These are phyloP conservation scores for Kodamaea hsintzibuensis DNA, from an alignment of 805 yeast species.

Conservation along the genomic window DNA sequence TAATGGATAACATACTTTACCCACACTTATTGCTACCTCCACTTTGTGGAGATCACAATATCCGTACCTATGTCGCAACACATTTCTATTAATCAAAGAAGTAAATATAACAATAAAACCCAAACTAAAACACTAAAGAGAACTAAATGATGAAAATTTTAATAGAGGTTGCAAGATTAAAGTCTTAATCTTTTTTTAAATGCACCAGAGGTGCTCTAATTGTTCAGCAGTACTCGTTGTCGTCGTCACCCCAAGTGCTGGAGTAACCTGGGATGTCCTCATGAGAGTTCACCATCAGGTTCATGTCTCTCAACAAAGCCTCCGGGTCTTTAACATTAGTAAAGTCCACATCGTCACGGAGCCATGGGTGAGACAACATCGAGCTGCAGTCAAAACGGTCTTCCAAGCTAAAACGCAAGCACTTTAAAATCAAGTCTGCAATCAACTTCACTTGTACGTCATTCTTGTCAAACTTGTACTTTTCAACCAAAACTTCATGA, in stretches of 20 bases:
- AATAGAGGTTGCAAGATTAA: not conserved
- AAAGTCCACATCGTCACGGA: conserved; percentile 20
- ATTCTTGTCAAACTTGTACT: conserved; percentile 44
- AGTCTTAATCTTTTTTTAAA: not conserved
- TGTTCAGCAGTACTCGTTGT: conserved; percentile 9
- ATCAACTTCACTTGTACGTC: conserved; percentile 39
- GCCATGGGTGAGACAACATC: conserved; percentile 55
- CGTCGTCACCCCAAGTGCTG: conserved; percentile 22
- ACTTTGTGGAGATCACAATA: too few relatives aligned
- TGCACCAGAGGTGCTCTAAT: not conserved
- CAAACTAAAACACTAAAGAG: not conserved
- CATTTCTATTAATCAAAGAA: not conserved
- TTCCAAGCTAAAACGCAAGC: conserved; percentile 50
- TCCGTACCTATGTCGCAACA: not conserved
- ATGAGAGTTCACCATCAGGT: conserved; percentile 24
- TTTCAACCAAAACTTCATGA: conserved; percentile 48
- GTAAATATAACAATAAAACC: not conserved
- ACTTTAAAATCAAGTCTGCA: conserved; percentile 48
- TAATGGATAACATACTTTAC: too few relatives aligned
- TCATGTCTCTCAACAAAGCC: conserved; percentile 16
- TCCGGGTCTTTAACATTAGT: conserved; percentile 9
- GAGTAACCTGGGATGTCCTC: conserved; percentile 33
- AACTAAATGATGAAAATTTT: not conserved
- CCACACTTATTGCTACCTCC: too few relatives aligned
- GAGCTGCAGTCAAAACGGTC: conserved; percentile 57